These are phyloP conservation scores for Chlorella sp. DNA, from an alignment of 139 green algal genomes.

Conservation along the genomic window DNA sequence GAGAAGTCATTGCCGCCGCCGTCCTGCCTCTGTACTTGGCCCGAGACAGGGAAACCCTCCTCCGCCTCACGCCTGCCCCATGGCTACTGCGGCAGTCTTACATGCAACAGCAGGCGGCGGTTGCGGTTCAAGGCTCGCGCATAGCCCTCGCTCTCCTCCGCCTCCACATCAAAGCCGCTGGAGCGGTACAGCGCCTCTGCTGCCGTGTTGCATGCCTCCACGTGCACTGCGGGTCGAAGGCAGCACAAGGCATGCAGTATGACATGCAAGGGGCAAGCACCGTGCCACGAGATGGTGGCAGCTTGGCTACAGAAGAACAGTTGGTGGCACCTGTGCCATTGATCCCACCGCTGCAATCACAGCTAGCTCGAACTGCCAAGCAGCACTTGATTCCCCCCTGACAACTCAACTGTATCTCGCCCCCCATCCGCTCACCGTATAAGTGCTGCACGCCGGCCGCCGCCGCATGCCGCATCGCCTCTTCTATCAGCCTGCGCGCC, in stretches of 20 bases:
- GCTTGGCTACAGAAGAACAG: too few relatives aligned
- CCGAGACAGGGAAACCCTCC: too few relatives aligned
- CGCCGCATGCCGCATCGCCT: slow-evolving; percentile 2
- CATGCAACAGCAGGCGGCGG: slow-evolving; percentile 58
- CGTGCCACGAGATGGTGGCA: too few relatives aligned
- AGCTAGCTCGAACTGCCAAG: too few relatives aligned
- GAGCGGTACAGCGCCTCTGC: slow-evolving; percentile 64
- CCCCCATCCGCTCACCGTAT: slow-evolving; percentile 49
- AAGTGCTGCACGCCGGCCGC: slow-evolving; percentile 53
- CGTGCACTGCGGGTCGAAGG: slow-evolving; percentile 77
- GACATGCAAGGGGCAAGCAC: too few relatives aligned
- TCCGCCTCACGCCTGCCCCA: too few relatives aligned
- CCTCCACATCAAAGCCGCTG: slow-evolving; percentile 62
- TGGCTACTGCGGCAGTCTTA: neutral
- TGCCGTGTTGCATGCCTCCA: slow-evolving; percentile 64
- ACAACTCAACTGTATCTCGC: too few relatives aligned
- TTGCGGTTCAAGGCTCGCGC: slow-evolving; percentile 57
- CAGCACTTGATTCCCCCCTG: neutral
- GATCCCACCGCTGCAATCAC: too few relatives aligned
- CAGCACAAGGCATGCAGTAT: too few relatives aligned
- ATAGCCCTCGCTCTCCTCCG: slow-evolving; percentile 52
- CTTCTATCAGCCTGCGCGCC: slow-evolving; percentile 10
- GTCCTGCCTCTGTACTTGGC: too few relatives aligned
- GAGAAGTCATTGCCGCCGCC: too few relatives aligned
- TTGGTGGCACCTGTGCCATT: too few relatives aligned